phyloP scores from a whole-genome alignment of 768 basidiomycete species.

The Lactarius indigo region DNA sequence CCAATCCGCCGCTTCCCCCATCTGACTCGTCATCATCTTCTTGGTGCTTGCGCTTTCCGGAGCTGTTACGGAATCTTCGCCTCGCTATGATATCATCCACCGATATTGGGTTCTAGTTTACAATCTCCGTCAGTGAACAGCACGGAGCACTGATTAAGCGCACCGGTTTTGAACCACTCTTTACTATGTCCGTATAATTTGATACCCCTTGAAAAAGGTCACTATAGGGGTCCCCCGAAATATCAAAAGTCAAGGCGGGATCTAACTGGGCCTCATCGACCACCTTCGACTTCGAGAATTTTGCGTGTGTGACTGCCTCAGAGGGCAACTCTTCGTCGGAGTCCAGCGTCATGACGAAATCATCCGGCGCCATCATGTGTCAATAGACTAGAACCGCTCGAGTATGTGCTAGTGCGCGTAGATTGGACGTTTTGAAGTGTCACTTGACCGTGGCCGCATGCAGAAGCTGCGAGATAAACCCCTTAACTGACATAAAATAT shows the following conservation, averaged over 20 bases:
- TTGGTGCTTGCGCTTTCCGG: constrained; percentile 62
- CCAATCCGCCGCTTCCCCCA: neutral
- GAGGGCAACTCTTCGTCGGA: constrained; percentile 56
- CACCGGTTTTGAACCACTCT: constrained; percentile 62
- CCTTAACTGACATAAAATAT: neutral
- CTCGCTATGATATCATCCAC: constrained; percentile 91
- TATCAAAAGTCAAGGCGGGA: constrained; percentile 80
- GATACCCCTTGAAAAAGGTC: constrained; percentile 46
- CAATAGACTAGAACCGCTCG: neutral
- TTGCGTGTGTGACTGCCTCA: neutral
- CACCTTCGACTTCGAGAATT: constrained; percentile 28
- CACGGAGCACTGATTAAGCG: constrained; percentile 26
- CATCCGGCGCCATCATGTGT: constrained; percentile 43
- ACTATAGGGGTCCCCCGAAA: constrained; percentile 64
- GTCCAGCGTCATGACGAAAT: constrained; percentile 82
- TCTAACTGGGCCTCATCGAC: constrained; percentile 63
- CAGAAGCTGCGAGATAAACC: neutral
- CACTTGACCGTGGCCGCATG: constrained; percentile 12
- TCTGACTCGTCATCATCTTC: constrained; percentile 18
- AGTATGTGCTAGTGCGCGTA: neutral
- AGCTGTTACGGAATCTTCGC: constrained; percentile 43
- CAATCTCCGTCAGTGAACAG: neutral
- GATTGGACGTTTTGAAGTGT: neutral
- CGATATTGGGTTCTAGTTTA: constrained; percentile 65
- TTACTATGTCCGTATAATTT: constrained; percentile 53